Base-by-base conservation (phyloP, 257 asterid genomes). In the Solanum rostratum region DNA sequence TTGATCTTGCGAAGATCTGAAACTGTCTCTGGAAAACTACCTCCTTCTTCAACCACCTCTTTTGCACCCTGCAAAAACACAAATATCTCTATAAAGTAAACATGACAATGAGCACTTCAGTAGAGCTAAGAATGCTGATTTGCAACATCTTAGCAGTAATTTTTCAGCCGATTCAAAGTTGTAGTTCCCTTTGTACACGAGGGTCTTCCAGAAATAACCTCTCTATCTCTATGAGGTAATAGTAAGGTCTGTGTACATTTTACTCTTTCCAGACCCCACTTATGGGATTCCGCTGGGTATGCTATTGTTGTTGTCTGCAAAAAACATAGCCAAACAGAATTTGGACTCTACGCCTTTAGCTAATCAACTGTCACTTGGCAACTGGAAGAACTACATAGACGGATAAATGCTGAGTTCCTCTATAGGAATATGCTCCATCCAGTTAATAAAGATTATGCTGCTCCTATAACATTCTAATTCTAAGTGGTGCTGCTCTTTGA, bases 11-110 rank as follows among this genome's bases (percentile, higher is more conserved):
- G 92, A 85, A 96, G 98, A 84, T 93, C 87, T 62, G 97, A 86
- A n/a, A 93, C 97, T 29, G 96, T 93, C 79, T 87, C 91, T 4
- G 99, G 99, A 88, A 96, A 93, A 84, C 91, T 95, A 68, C 85
- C 90, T 69, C 95, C 98, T 83, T 87, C 92, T 88, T 91, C 97
- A 88, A 93, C 98, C 83, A 96, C 87, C 95, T 92, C 92, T 89
- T 93, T 91, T 84, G 99, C 98, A 86, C 98, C 99, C 99, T 96
- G 83, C 60, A 11, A 59, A 69, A 50, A 65, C 50, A 76, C 79
- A 68, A 22, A 71, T 49, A 30, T 29, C 62, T 6, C 15, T 29
- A 52, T 15, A 68, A 24, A 85, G 43, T 33, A 79, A 59, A 63
- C 70, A 49, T 15, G 43, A 76, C 39, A 27, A 27, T 27, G 18